Evolutionary conservation across 148 eudicot genomes (phyloP).

Genomic region (Silene latifolia): DNA sequence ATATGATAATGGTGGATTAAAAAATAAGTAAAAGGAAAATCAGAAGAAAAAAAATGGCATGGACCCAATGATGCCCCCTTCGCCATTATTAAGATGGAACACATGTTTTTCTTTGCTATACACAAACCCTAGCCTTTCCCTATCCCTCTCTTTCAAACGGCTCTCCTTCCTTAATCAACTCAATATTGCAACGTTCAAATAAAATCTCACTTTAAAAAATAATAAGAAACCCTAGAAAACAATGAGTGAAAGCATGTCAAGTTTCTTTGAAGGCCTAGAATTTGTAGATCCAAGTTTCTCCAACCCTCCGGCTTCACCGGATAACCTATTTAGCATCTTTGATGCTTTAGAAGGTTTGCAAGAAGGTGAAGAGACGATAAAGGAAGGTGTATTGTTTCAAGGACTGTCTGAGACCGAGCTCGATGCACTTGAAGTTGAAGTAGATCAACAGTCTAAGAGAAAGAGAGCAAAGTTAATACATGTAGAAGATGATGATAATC

Average conservation of each 20-base stretch:
- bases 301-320: constrained; percentile 28
- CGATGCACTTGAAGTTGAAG: constrained; percentile 18
- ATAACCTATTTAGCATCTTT: constrained; percentile 53
- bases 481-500: not conserved
- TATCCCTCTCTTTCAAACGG: not conserved
- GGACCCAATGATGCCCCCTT: too few species aligned
- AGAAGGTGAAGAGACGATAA: constrained; percentile 13
- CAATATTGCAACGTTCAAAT: not conserved
- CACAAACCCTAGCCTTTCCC: constrained; percentile 1
- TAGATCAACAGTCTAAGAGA: constrained; percentile 31
- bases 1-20: too few species aligned
- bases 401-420: constrained; percentile 23
- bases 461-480: constrained; percentile 38
- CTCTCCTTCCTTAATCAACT: not conserved
- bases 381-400: not conserved
- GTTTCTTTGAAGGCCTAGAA: constrained; percentile 34
- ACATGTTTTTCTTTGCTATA: not conserved
- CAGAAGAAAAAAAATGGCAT: too few species aligned
- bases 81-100: not conserved
- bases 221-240: constrained; percentile 11
- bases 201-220: too few species aligned
- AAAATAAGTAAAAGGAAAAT: too few species aligned
- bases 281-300: constrained; percentile 27
- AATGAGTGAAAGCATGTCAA: constrained; percentile 31
- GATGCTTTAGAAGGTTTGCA: constrained; percentile 45